These are phyloP conservation scores for Neurospora intermedia DNA, from an alignment of 495 filamentous ascomycete species.

Conservation along the genomic window DNA sequence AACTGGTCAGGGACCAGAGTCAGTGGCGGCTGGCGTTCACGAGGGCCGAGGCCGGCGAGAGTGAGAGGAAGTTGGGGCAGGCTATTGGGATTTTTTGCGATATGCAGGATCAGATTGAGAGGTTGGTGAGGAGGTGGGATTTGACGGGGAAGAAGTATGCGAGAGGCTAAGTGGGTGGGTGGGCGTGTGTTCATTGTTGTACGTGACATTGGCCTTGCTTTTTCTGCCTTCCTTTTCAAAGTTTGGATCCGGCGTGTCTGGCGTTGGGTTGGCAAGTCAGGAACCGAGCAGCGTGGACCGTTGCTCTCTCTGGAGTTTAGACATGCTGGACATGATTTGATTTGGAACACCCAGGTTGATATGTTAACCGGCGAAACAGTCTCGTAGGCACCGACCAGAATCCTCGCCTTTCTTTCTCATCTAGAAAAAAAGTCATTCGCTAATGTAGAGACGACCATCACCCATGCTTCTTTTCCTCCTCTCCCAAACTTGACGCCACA, in stretches of 20 bases:
- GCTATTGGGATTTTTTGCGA: conserved; percentile 53
- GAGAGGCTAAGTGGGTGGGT: neutral
- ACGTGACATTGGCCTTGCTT: neutral
- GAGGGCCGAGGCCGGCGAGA: conserved; percentile 34
- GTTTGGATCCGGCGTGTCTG: neutral
- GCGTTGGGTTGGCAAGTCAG: neutral
- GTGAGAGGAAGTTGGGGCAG: conserved; percentile 43
- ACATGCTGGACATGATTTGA: neutral
- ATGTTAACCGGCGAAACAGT: neutral
- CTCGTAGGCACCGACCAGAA: neutral
- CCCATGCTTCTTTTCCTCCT: neutral
- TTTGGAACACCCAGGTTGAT: neutral
- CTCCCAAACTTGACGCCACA: neutral
- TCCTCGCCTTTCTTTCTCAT: no score
- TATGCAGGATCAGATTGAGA: conserved; percentile 45
- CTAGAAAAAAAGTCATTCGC: no score
- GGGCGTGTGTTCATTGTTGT: neutral
- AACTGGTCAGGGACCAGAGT: conserved; percentile 29
- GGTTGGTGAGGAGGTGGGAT: conserved; percentile 22
- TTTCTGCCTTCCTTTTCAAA: neutral
- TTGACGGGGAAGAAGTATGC: neutral
- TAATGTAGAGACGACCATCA: neutral
- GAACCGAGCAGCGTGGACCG: neutral
- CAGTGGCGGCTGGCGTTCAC: conserved; percentile 42
- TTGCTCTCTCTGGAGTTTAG: neutral